Conservation (phyloP, 441 rosid species). For the Capsella rubella region DNA sequence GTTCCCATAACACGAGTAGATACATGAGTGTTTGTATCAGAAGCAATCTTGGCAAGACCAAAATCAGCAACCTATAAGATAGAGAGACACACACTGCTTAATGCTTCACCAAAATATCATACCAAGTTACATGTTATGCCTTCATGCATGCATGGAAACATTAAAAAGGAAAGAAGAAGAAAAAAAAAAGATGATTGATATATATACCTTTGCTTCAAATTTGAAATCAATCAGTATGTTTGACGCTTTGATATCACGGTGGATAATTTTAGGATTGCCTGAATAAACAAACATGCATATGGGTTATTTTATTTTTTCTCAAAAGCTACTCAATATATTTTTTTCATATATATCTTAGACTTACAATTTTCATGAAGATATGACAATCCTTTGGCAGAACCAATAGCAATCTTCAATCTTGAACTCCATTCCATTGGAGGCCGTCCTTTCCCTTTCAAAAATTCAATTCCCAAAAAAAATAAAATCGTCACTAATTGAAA, state of each 20-base stretch:
- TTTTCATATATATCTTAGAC: background rate
- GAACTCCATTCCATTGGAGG: constrained; percentile 82
- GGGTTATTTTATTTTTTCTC: background rate
- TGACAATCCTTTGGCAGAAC: constrained; percentile 93
- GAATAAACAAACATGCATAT: background rate
- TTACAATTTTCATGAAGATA: constrained; percentile 96
- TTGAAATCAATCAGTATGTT: constrained; percentile 87
- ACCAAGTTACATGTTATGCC: background rate
- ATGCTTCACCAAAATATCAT: background rate
- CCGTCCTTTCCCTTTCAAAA: constrained; percentile 69
- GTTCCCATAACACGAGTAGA: constrained; percentile 98
- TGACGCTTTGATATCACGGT: constrained; percentile 67
- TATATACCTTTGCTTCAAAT: constrained; percentile 94
- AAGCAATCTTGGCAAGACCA: constrained; percentile 85
- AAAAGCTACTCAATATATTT: background rate
- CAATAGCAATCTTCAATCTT: constrained; percentile 81
- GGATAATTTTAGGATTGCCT: constrained; percentile 43
- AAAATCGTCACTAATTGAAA: constrained; percentile 25
- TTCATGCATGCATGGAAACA: background rate
- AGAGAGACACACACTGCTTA: background rate
- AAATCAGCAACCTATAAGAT: constrained; percentile 82
- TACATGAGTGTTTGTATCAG: constrained; percentile 79
- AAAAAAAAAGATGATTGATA: background rate
- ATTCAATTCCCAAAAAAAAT: constrained; percentile 7
- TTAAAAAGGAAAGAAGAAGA: too few relatives aligned